Evolutionary conservation across 2,329 filamentous ascomycete species (phyloP), one percentile per base, ranked within the genome.

Genomic region (Beauveria pseudobassiana): DNA sequence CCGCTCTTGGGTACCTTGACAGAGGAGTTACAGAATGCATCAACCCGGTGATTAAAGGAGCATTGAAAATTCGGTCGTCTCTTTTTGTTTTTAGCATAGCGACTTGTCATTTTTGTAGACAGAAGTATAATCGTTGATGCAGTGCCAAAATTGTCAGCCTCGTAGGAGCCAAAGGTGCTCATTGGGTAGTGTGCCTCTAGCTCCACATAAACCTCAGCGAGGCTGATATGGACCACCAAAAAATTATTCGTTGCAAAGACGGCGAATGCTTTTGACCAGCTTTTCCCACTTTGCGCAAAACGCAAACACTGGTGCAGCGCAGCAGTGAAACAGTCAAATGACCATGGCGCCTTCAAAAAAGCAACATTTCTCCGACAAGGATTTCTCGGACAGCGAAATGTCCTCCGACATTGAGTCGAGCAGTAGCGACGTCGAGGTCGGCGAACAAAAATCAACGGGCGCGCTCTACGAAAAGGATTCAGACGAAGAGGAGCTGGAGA

Each of bases 401-500:
- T 42, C 61, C 20, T 58, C 53, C 20, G 64, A 65, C 34, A 56
- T 63, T 14, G 66, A 67, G 8, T 63, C 62, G 14, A 62, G 64
- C 49, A 71, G 69, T 24, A 71, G 69, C 30, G 70, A 71, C 38
- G 70, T 71, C 16, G 63, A 70, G 30, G 68, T 70, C 62, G 49
- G 67, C 65, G 34, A 66, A 65, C 64, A 61, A 61, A 63, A 52
- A 24, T 7, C 43, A 30, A 43, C 63, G 62, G 58, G 60, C 56
- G 66, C 22, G 14, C 30, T 75, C 59, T 73, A 72, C 60, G 87
- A 89, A 56, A 95, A 93, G 72, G 91, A 96, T 71, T 87, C 86
- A 16, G 87, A 89, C 58, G 93, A 97, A 73, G 86, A 89, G 70
- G 91, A 93, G 72, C 84, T 97, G 34, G 93, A 97, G 77, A 85